Base-by-base conservation (phyloP, 768 basidiomycete species). In the Termitomyces sp. region DNA sequence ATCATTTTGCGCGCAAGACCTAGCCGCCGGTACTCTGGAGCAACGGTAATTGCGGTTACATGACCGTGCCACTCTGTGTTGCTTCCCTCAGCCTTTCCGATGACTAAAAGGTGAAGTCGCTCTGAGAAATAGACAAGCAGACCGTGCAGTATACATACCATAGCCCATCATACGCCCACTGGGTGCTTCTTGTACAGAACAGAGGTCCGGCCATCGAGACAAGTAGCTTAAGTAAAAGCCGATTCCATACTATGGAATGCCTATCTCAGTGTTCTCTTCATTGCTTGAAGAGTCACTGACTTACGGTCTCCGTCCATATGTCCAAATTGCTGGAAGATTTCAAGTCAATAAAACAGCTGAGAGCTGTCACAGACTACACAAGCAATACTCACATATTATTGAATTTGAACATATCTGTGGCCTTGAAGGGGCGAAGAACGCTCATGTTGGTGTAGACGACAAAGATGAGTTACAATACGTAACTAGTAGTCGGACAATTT, bases 221-320 rank as follows among this genome's bases (percentile, higher is more conserved):
- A 97, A 83, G 68, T 98, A 97, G 70, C 75, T 85, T 49, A 97
- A 73, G 68, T 98, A 97, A 70, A 96, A 97, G 23, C 80, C 81
- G 64, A 92, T 87, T 48, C 87, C 86, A 70, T 94, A 98, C 91
- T 95, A 60, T 17, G 31, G 1, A 46, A 19, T 49, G 31, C 26
- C 17, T 58, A 45, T 26, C 26, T n/a, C 50, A 54, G 47, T 30
- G 19, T 42, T 26, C n/a, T 19, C 35, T 14, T 17, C 21, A 47
- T 21, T 30, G 14, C 38, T 26, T 0, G 41, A 57, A 47, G 19
- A 46, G 14, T 53, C 12, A 33, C n/a, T 7, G 26, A 73, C 86
- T 66, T 64, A 94, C 95, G 21, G 97, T 98, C 73, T 98, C 96
- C 45, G 97, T 98, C 93, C 93, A 98, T 45, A 94, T 77, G 70